Conservation (phyloP, 2,329 filamentous ascomycete species). For the Paracoccidioides brasiliensis region DNA sequence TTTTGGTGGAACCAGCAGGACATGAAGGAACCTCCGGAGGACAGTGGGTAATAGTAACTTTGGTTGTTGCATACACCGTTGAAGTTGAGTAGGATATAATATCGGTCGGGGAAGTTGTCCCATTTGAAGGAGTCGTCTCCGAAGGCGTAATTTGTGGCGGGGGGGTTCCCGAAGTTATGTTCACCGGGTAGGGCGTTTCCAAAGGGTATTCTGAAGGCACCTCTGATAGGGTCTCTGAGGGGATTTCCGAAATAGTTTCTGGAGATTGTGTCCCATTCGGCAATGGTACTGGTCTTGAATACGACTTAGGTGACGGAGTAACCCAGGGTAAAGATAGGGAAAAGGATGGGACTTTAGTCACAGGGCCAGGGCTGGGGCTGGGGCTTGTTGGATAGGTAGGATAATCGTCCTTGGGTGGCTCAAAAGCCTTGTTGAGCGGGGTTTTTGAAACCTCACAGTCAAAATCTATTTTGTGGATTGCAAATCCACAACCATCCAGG, state of each 20-base stretch:
- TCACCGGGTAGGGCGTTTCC: too few species aligned
- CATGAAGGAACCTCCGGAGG: slow-evolving; percentile 35
- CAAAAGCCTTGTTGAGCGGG: background rate
- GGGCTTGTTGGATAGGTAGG: background rate
- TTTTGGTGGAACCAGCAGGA: slow-evolving; percentile 37
- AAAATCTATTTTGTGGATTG: slow-evolving; percentile 62
- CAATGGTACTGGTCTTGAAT: background rate
- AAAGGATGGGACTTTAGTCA: background rate
- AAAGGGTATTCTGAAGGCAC: background rate
- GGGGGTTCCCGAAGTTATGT: background rate
- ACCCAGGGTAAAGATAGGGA: background rate
- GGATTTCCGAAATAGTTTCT: background rate
- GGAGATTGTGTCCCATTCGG: background rate
- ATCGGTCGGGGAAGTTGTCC: slow-evolving; percentile 2
- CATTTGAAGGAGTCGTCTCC: background rate
- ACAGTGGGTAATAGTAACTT: slow-evolving; percentile 29
- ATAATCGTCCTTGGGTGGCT: background rate
- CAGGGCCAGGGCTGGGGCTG: background rate
- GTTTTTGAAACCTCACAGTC: slow-evolving; percentile 43
- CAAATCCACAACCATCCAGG: slow-evolving; percentile 53
- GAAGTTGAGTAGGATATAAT: slow-evolving; percentile 20
- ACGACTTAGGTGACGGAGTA: background rate
- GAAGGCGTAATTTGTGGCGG: background rate
- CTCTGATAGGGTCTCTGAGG: background rate
- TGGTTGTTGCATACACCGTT: slow-evolving; percentile 25